Conservation (phyloP, 2,329 filamentous ascomycete species). For the Cercospora zeae-maydis region DNA sequence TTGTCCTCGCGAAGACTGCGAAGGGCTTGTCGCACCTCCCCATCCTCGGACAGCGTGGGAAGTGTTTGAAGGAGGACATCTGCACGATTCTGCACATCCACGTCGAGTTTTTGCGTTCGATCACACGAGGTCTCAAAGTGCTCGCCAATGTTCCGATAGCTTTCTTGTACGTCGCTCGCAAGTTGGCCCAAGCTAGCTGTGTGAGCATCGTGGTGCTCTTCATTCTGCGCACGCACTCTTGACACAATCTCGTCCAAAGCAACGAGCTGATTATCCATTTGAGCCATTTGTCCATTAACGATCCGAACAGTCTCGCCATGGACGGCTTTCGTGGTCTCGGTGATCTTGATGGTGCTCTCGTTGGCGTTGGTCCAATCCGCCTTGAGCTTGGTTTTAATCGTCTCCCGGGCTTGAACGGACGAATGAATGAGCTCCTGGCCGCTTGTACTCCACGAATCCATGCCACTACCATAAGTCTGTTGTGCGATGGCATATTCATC, state of each 20-base stretch:
- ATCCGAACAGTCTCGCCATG: slow-evolving; percentile 87
- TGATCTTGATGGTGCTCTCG: slow-evolving; percentile 77
- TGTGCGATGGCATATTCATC: slow-evolving; percentile 59
- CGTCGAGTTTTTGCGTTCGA: slow-evolving; percentile 64
- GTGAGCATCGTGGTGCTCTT: slow-evolving; percentile 69
- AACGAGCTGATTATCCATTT: slow-evolving; percentile 83
- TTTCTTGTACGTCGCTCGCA: slow-evolving; percentile 65
- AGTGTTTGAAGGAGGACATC: slow-evolving; percentile 58
- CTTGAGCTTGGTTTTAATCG: slow-evolving; percentile 75
- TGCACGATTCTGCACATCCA: slow-evolving; percentile 62
- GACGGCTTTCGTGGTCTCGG: slow-evolving; percentile 77
- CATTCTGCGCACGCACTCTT: slow-evolving; percentile 76
- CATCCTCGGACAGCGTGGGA: slow-evolving; percentile 54
- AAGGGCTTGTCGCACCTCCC: slow-evolving; percentile 65
- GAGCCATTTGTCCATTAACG: slow-evolving; percentile 81
- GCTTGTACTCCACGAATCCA: slow-evolving; percentile 69
- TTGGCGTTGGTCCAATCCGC: slow-evolving; percentile 81
- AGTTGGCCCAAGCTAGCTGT: slow-evolving; percentile 62
- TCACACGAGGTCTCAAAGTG: slow-evolving; percentile 68
- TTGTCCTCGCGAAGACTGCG: slow-evolving; percentile 68
- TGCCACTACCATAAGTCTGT: slow-evolving; percentile 63
- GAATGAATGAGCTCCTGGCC: slow-evolving; percentile 67
- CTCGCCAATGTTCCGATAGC: slow-evolving; percentile 66
- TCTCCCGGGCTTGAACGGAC: slow-evolving; percentile 69
- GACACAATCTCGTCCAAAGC: slow-evolving; percentile 87